Evolutionary conservation across 2,329 filamentous ascomycete genomes (phyloP).

Genomic region (Bisporella sp.): DNA sequence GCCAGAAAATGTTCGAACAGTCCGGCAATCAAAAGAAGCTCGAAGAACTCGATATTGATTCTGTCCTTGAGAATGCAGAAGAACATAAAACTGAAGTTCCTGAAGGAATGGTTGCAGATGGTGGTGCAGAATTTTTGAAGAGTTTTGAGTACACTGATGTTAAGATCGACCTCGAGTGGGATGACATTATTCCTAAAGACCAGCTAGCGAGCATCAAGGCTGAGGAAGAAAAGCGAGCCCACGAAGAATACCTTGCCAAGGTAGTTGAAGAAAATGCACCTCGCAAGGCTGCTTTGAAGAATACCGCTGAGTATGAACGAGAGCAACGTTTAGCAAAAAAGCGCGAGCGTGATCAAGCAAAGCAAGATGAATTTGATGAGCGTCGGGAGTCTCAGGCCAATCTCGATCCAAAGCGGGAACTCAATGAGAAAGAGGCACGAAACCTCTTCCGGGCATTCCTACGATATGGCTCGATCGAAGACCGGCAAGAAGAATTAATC

Average conservation of each 20-base stretch:
- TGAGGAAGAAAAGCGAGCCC: constrained; percentile 76
- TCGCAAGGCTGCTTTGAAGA: constrained; percentile 61
- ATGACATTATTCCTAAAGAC: constrained; percentile 94
- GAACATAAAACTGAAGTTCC: constrained; percentile 94
- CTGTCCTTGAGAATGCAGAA: constrained; percentile 93
- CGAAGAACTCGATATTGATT: constrained; percentile 95
- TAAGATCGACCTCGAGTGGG: constrained; percentile 95
- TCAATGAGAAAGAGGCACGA: constrained; percentile 87
- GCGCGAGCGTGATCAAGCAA: constrained; percentile 54
- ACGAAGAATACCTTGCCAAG: constrained; percentile 75
- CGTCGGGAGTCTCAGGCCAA: constrained; percentile 67
- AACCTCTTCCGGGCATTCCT: constrained; percentile 88
- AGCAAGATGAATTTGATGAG: constrained; percentile 62
- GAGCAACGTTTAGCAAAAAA: constrained; percentile 60
- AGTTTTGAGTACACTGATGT: constrained; percentile 93
- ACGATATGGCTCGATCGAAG: constrained; percentile 83
- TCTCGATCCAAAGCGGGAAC: constrained; percentile 79
- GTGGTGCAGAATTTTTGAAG: constrained; percentile 91
- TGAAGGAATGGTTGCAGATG: constrained; percentile 89
- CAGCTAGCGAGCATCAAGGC: constrained; percentile 84
- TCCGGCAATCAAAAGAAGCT: constrained; percentile 93
- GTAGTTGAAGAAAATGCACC: constrained; percentile 82
- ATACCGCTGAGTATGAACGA: constrained; percentile 50
- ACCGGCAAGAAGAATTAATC: constrained; percentile 80
- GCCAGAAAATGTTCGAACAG: constrained; percentile 99